Base-by-base conservation (phyloP, 768 basidiomycete species). In the Lactifluus pinguis region DNA sequence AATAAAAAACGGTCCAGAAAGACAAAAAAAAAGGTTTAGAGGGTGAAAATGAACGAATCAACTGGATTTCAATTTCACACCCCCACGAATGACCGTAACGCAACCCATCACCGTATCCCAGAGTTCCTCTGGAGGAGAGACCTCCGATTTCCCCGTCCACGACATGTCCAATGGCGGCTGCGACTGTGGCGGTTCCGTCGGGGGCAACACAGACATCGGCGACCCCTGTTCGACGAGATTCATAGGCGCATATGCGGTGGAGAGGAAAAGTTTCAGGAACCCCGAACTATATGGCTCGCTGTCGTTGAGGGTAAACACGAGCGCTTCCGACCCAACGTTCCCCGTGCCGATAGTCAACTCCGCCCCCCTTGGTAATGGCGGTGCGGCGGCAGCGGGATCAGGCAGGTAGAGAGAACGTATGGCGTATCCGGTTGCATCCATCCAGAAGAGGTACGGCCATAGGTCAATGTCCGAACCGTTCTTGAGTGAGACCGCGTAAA, bases 371-470 rank as follows among this genome's bases (percentile, higher is more conserved):
- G 70, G 75, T 45, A 84, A 75, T 15, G 82, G 82, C 7, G 83
- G 73, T 17, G 69, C 52, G 21, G 69, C 52, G 21, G 67, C 52
- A 38, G 72, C 70, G 10, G 74, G 71, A 49, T 74, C 75, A 6
- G 83, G 80, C 51, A 79, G 79, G 69, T 83, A 82, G n/a, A 84
- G 69, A 57, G 82, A 74, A 57, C 76, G 79, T 62, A 82, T 81
- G 53, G 74, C 76, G 60, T 83, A 79, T 44, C 75, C 78, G 56
- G 75, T 77, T 2, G 81, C 77, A 66, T 85, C 82, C 80, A 85
- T 80, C 68, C 80, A 83, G 1, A 77, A 77, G 38, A 85, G 74
- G 68, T 83, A 83, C 36, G 84, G 82, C 83, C 83, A 85, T 32
- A 85, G 76, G 67, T 82, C 79, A 58, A 70, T 64, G 63, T 77